Conservation (phyloP, 2,329 filamentous ascomycete genomes). For the Thielaviopsis punctulata region DNA sequence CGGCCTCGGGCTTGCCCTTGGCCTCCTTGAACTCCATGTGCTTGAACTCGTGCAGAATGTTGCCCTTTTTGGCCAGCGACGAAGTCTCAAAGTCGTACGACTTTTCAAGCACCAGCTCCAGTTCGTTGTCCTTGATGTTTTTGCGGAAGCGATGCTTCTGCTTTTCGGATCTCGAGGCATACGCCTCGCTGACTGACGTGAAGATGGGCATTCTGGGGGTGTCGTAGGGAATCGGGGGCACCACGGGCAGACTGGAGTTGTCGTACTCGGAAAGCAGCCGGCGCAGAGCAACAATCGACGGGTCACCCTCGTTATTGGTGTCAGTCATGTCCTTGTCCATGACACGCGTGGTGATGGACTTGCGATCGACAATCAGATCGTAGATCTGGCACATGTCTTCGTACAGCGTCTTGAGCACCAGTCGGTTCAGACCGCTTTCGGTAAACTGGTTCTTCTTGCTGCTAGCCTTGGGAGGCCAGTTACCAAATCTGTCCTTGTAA, state of each 20-base stretch:
- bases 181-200: slow-evolving; percentile 45
- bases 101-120: slow-evolving; percentile 58
- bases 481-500: slow-evolving; percentile 41
- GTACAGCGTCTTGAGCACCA: slow-evolving; percentile 69
- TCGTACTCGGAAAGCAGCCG: slow-evolving; percentile 78
- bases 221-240: slow-evolving; percentile 84
- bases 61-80: slow-evolving; percentile 23
- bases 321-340: slow-evolving; percentile 30
- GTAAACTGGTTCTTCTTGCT: slow-evolving; percentile 85
- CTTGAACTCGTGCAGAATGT: slow-evolving; percentile 54
- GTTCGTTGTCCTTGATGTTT: slow-evolving; percentile 63
- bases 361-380: slow-evolving; percentile 71
- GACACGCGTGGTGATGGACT: slow-evolving; percentile 58
- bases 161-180: slow-evolving; percentile 47
- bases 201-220: slow-evolving; percentile 61
- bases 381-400: slow-evolving; percentile 74
- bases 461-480: slow-evolving; percentile 80
- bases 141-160: slow-evolving; percentile 56
- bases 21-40: slow-evolving; percentile 55
- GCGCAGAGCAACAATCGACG: slow-evolving; percentile 54
- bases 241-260: slow-evolving; percentile 69
- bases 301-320: slow-evolving; percentile 36
- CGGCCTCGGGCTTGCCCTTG: slow-evolving; percentile 43
- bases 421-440: slow-evolving; percentile 69
- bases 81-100: slow-evolving; percentile 61